These are phyloP conservation scores for Tephrocybe sp. DNA, from an alignment of 768 basidiomycete species.

Conservation along the genomic window DNA sequence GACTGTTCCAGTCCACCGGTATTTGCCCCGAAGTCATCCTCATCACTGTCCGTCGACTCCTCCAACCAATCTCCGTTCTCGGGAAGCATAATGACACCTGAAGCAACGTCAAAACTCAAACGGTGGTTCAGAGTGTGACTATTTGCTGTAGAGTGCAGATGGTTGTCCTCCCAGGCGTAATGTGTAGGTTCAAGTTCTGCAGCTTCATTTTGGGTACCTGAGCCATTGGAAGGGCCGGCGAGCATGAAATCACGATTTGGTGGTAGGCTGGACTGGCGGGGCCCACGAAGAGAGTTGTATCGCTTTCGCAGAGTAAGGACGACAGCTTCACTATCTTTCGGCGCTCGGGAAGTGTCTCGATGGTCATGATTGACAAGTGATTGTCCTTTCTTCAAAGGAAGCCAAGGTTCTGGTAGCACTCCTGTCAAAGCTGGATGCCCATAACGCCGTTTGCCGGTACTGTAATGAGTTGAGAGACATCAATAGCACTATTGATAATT, in stretches of 20 bases:
- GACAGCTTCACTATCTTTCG: slow-evolving; percentile 59
- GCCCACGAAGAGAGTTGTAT: slow-evolving; percentile 48
- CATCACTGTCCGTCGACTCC: slow-evolving; percentile 45
- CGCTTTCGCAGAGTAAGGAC: slow-evolving; percentile 81
- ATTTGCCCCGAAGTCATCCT: slow-evolving; percentile 40
- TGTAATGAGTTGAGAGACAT: slow-evolving; percentile 24
- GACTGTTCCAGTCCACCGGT: slow-evolving; percentile 26
- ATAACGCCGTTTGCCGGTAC: slow-evolving; percentile 92
- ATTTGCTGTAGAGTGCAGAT: slow-evolving; percentile 20
- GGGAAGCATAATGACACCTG: slow-evolving; percentile 86
- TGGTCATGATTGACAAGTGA: slow-evolving; percentile 60
- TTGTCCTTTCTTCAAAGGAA: slow-evolving; percentile 85
- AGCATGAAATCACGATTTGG: slow-evolving; percentile 16
- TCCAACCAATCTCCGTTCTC: slow-evolving; percentile 68
- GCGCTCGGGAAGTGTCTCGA: slow-evolving; percentile 31
- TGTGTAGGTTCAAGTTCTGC: slow-evolving; percentile 24
- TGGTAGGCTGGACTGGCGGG: slow-evolving; percentile 15
- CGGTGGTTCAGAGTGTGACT: slow-evolving; percentile 45
- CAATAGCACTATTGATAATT: not conserved
- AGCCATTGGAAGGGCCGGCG: slow-evolving; percentile 14
- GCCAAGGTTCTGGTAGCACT: slow-evolving; percentile 89
- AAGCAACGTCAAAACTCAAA: slow-evolving; percentile 81
- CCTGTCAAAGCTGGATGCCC: slow-evolving; percentile 96
- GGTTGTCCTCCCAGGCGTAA: slow-evolving; percentile 68
- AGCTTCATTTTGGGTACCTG: slow-evolving; percentile 6